These are phyloP conservation scores for Asterochloris sp. DNA, from an alignment of 139 green algal genomes.

Conservation along the genomic window DNA sequence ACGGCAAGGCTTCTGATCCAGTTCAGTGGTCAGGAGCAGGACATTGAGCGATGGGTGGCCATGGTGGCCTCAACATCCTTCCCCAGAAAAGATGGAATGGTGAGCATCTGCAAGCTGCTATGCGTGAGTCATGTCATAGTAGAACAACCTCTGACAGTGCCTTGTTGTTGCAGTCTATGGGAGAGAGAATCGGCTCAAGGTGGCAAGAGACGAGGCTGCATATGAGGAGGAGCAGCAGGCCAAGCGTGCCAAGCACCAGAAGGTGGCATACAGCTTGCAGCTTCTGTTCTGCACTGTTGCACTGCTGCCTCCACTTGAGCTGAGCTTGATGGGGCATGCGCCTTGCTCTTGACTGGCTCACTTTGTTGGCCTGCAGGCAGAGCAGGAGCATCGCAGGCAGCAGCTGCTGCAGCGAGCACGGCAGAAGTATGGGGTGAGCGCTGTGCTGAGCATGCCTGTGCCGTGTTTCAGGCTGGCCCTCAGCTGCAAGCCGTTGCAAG, in stretches of 20 bases:
- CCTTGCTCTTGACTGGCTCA: no score
- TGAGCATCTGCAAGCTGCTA: slow-evolving; percentile 21
- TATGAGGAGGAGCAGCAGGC: slow-evolving; percentile 40
- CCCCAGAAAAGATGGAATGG: slow-evolving; percentile 94
- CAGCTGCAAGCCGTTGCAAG: neutral
- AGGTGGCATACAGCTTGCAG: neutral
- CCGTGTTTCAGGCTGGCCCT: neutral
- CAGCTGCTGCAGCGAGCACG: slow-evolving; percentile 15
- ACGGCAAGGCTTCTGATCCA: neutral
- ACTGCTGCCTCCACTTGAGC: neutral
- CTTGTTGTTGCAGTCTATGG: slow-evolving; percentile 72
- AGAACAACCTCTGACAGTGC: neutral
- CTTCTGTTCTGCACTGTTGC: neutral
- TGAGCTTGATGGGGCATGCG: neutral
- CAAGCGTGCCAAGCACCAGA: slow-evolving; percentile 17
- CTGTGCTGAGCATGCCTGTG: no score
- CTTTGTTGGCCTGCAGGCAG: neutral
- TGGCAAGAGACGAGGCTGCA: slow-evolving; percentile 53
- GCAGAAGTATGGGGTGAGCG: neutral
- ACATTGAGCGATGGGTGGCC: slow-evolving; percentile 74
- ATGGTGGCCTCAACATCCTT: slow-evolving; percentile 95
- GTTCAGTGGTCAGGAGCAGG: neutral
- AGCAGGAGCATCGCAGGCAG: slow-evolving; percentile 13
- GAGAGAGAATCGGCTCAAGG: slow-evolving; percentile 75
- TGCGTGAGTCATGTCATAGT: no score